Conservation (phyloP, 306 rosid genomes). For the Rosa persica region DNA sequence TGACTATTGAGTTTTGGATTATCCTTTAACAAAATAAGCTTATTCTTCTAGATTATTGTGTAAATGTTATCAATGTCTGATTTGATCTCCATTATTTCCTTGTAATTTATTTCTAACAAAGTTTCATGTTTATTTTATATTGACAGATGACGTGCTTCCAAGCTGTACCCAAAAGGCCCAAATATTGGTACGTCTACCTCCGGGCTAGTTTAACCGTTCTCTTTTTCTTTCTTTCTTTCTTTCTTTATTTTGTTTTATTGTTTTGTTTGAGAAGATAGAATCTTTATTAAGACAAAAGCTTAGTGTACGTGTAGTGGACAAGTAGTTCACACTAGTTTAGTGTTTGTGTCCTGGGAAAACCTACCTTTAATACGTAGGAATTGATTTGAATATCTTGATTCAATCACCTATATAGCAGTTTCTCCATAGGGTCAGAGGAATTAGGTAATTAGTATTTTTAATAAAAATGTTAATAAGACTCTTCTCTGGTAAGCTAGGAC, state of each 20-base stretch:
- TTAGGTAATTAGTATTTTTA: no score
- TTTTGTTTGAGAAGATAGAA: background rate
- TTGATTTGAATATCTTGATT: background rate
- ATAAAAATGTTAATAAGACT: background rate
- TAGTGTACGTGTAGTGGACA: background rate
- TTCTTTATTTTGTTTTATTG: background rate
- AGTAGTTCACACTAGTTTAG: background rate
- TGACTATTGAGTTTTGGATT: background rate
- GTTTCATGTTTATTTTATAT: conserved; percentile 3
- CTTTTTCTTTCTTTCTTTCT: no score
- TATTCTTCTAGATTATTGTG: background rate
- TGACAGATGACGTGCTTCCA: conserved; percentile 79
- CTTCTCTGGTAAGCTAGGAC: background rate
- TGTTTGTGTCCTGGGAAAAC: conserved; percentile 5
- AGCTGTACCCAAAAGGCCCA: conserved; percentile 69
- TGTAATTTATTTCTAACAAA: background rate
- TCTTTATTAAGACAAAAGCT: background rate
- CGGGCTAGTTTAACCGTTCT: background rate
- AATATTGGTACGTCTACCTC: conserved; percentile 16
- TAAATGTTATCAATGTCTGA: background rate
- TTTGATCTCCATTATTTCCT: background rate
- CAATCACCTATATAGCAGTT: no score
- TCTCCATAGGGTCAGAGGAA: no score
- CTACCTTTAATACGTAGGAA: background rate
- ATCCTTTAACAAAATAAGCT: no score